A percentile compares a stretch with the other conserved stretches of the same genome.
Conservation (phyloP, 306 rosid genomes). For the Vicia villosa region DNA sequence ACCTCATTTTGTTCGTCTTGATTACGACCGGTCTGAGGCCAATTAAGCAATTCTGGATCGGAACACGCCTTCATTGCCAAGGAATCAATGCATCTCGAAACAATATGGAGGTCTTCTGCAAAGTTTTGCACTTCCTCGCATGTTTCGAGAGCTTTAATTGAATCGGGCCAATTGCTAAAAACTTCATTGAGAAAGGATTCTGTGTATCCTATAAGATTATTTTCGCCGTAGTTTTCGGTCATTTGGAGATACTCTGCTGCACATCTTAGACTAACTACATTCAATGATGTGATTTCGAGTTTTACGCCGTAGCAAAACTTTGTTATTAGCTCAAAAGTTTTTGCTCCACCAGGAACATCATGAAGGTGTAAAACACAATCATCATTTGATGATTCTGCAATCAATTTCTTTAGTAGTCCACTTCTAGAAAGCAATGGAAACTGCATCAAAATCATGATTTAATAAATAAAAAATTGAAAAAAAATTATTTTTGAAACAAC, state of each 20-base stretch:
- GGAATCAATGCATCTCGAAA: constrained; percentile 82
- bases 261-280: constrained; percentile 77
- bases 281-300: constrained; percentile 59
- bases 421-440: constrained; percentile 93
- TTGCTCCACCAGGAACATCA: constrained; percentile 78
- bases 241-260: constrained; percentile 83
- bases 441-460: constrained; percentile 51
- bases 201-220: constrained; percentile 57
- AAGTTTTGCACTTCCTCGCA: constrained; percentile 63
- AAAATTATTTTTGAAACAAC: not conserved
- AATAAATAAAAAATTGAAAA: not conserved
- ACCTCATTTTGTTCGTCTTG: constrained; percentile 34
- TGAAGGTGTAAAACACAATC: constrained; percentile 67
- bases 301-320: constrained; percentile 71
- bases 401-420: constrained; percentile 71
- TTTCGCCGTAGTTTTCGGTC: constrained; percentile 75
- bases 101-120: constrained; percentile 70
- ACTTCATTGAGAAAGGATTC: constrained; percentile 64
- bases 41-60: constrained; percentile 56
- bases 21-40: constrained; percentile 48
- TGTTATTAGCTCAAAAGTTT: constrained; percentile 63
- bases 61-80: constrained; percentile 76
- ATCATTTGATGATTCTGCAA: constrained; percentile 53
- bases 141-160: constrained; percentile 67
- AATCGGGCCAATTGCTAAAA: constrained; percentile 65